Percentiles rank a stretch among this genome's conserved stretches.
phyloP scores from a whole-genome alignment of 2,329 filamentous ascomycete genomes.

The Pezicula rhizophila region DNA sequence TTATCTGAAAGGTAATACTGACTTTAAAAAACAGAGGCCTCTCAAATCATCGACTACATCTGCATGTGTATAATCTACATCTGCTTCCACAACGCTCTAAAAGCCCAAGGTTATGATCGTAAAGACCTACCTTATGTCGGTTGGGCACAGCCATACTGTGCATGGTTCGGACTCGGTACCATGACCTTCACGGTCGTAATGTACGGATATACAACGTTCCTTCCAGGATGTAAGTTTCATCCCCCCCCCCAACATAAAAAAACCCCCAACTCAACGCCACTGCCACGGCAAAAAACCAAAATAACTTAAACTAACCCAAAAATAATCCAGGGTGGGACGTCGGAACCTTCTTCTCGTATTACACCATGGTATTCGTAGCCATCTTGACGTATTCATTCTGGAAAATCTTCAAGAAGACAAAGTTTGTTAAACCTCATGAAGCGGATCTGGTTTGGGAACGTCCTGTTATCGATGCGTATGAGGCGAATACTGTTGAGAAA shows the following conservation, averaged over 20 bases:
- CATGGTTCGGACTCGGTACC: constrained; percentile 50
- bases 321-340: constrained; percentile 60
- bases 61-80: constrained; percentile 52
- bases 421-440: constrained; percentile 25
- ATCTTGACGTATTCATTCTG: constrained; percentile 57
- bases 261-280: too few relatives aligned
- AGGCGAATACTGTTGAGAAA: constrained; percentile 11
- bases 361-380: constrained; percentile 62
- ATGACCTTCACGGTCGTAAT: constrained; percentile 53
- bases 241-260: background rate
- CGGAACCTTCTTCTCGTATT: constrained; percentile 70
- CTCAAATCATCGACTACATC: constrained; percentile 43
- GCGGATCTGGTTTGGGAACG: constrained; percentile 27
- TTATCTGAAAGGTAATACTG: too few relatives aligned
- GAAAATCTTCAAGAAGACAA: constrained; percentile 61
- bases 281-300: too few relatives aligned
- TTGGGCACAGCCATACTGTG: constrained; percentile 48
- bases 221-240: constrained; percentile 39
- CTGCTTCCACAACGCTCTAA: constrained; percentile 48
- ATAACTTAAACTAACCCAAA: constrained; percentile 41
- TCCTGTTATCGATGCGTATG: constrained; percentile 20
- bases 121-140: constrained; percentile 51
- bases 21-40: background rate
- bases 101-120: constrained; percentile 44
- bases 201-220: constrained; percentile 55